phyloP scores from a whole-genome alignment of 2,329 filamentous ascomycete genomes.

The Penicillium sp. region DNA sequence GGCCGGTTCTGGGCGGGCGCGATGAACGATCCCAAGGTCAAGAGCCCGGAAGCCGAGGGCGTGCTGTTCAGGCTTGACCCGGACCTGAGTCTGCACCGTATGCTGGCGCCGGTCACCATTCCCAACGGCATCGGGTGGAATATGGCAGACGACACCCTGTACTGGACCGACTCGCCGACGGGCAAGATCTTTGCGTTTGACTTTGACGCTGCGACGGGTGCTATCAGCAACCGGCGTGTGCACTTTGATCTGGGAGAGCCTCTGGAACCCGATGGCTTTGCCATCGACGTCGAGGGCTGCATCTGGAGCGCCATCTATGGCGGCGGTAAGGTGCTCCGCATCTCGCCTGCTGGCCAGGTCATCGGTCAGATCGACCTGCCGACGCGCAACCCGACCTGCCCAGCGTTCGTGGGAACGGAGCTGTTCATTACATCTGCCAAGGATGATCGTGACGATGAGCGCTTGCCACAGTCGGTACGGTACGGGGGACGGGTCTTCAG shows the following conservation, averaged over 20 bases:
- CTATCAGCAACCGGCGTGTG: constrained; percentile 64
- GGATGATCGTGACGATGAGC: constrained; percentile 61
- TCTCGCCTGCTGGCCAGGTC: constrained; percentile 66
- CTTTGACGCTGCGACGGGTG: constrained; percentile 63
- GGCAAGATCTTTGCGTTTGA: constrained; percentile 71
- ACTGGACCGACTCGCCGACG: constrained; percentile 75
- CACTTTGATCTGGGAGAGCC: constrained; percentile 68
- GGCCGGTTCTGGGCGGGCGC: constrained; percentile 81
- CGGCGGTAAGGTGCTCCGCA: constrained; percentile 69
- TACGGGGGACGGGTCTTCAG: constrained; percentile 70
- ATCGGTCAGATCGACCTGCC: constrained; percentile 73
- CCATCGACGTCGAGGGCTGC: constrained; percentile 77
- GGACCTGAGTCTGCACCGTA: constrained; percentile 57
- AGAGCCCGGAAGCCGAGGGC: constrained; percentile 56
- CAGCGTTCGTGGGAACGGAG: constrained; percentile 69
- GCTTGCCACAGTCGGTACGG: constrained; percentile 58
- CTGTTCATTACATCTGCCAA: constrained; percentile 79
- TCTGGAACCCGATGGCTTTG: constrained; percentile 76
- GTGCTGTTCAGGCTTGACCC: constrained; percentile 69
- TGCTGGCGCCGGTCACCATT: constrained; percentile 67
- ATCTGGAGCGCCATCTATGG: constrained; percentile 89
- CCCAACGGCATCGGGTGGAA: constrained; percentile 87
- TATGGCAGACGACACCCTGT: constrained; percentile 67
- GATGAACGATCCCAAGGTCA: constrained; percentile 76
- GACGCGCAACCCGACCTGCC: constrained; percentile 76